Evolutionary conservation across 306 rosid genomes (phyloP).

Genomic region (Cicer cuneatum): DNA sequence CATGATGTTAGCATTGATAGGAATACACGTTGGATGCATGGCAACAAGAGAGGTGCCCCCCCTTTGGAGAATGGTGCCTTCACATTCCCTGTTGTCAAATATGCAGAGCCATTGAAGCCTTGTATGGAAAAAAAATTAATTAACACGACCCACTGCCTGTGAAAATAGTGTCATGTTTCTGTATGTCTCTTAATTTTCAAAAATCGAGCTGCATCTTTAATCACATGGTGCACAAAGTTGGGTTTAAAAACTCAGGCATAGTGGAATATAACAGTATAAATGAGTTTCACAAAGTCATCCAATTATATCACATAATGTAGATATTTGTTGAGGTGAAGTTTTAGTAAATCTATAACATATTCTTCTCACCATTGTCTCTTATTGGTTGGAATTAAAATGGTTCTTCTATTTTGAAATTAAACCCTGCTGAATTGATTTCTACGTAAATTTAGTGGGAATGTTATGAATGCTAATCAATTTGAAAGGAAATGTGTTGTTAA

Average conservation of each 20-base stretch:
- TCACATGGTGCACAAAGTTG: slow-evolving; percentile 31
- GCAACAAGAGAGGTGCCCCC: slow-evolving; percentile 43
- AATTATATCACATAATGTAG: neutral
- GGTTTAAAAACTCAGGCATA: neutral
- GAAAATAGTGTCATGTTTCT: slow-evolving; percentile 26
- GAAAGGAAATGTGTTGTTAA: no score
- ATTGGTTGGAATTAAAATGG: no score
- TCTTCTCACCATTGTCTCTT: no score
- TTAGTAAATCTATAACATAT: no score
- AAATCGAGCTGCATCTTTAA: slow-evolving; percentile 30
- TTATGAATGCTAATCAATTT: no score
- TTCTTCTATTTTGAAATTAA: no score
- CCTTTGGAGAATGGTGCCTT: slow-evolving; percentile 44
- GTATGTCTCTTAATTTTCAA: slow-evolving; percentile 9
- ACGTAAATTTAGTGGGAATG: no score
- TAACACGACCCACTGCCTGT: slow-evolving; percentile 31
- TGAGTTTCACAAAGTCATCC: neutral
- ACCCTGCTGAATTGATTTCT: no score
- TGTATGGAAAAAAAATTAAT: slow-evolving; percentile 34
- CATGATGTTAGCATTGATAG: slow-evolving; percentile 61
- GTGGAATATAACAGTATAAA: neutral
- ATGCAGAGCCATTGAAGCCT: slow-evolving; percentile 40
- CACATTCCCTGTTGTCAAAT: slow-evolving; percentile 42
- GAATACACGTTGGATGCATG: slow-evolving; percentile 63
- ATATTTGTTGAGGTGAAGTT: no score